A percentile compares a stretch with the other conserved stretches of the same genome.
phyloP scores from a whole-genome alignment of 2,329 filamentous ascomycete genomes.

The Ascochyta lentis region DNA sequence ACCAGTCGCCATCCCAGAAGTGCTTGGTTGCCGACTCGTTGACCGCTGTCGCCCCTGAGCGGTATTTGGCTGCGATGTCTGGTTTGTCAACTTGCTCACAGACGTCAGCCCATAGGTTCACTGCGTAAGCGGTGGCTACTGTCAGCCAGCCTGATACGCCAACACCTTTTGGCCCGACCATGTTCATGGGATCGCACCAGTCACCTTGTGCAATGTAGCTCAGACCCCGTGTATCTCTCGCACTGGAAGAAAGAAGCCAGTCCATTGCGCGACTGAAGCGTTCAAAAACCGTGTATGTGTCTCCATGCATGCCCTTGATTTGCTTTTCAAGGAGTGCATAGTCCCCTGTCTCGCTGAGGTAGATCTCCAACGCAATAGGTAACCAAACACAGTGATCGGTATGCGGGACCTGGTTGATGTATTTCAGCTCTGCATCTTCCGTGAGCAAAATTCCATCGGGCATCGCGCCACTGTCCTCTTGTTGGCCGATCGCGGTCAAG shows the following conservation, averaged over 20 bases:
- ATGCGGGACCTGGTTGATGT: conserved; percentile 67
- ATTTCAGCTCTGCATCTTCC: conserved; percentile 64
- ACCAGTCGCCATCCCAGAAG: conserved; percentile 65
- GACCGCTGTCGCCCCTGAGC: conserved; percentile 53
- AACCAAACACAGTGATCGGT: conserved; percentile 68
- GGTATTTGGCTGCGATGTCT: conserved; percentile 55
- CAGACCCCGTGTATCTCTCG: conserved; percentile 61
- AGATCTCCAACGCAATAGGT: conserved; percentile 61
- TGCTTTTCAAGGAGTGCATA: conserved; percentile 57
- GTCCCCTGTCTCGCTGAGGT: conserved; percentile 63
- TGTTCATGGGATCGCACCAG: conserved; percentile 69
- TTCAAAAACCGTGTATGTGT: conserved; percentile 60
- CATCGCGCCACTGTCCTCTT: conserved; percentile 63
- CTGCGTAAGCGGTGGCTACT: conserved; percentile 61
- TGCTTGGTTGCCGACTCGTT: conserved; percentile 60
- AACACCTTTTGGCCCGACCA: conserved; percentile 65
- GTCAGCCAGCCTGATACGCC: conserved; percentile 67
- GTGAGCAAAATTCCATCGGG: conserved; percentile 63
- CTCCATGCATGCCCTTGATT: conserved; percentile 53
- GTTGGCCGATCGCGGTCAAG: conserved; percentile 59
- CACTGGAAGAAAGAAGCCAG: conserved; percentile 56
- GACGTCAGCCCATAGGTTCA: conserved; percentile 61
- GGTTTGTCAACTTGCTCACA: conserved; percentile 55
- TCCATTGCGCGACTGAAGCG: conserved; percentile 65
- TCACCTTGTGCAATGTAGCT: conserved; percentile 66